Conservation (phyloP, 192 early-diverging fungal genomes). For the Coemansia sp. region DNA sequence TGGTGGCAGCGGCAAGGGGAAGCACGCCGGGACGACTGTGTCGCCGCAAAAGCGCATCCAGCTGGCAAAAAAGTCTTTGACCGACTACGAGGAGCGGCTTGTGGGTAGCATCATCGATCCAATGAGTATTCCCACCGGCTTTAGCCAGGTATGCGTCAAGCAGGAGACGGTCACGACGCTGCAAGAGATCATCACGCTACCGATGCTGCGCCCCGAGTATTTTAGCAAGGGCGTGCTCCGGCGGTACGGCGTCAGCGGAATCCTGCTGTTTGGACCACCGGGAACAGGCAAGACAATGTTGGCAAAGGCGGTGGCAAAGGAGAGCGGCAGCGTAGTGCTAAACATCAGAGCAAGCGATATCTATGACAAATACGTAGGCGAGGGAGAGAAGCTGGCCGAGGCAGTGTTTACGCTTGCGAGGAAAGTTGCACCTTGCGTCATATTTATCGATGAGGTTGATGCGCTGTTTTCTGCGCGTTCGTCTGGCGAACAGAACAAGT, state of each 20-base stretch:
- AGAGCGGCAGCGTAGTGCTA: slow-evolving; percentile 76
- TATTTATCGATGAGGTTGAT: slow-evolving; percentile 98
- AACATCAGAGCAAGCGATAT: slow-evolving; percentile 79
- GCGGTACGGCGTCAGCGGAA: slow-evolving; percentile 70
- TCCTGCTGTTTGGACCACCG: slow-evolving; percentile 85
- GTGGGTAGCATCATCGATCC: slow-evolving; percentile 82
- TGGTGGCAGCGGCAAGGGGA: slow-evolving; percentile 2
- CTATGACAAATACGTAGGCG: slow-evolving; percentile 90
- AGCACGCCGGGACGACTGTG: background rate
- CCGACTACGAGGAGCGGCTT: slow-evolving; percentile 75
- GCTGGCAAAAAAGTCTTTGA: slow-evolving; percentile 54
- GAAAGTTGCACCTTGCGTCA: slow-evolving; percentile 90
- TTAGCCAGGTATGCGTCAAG: slow-evolving; percentile 76
- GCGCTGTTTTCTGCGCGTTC: slow-evolving; percentile 80
- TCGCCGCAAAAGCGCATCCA: slow-evolving; percentile 49
- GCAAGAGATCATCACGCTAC: slow-evolving; percentile 81
- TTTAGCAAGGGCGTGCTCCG: slow-evolving; percentile 72
- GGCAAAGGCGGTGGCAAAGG: slow-evolving; percentile 84
- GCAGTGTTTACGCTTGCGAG: slow-evolving; percentile 92
- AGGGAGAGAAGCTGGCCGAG: slow-evolving; percentile 95
- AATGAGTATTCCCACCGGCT: slow-evolving; percentile 55
- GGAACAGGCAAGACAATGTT: slow-evolving; percentile 88
- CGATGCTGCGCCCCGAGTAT: slow-evolving; percentile 75
- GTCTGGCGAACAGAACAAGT: slow-evolving; percentile 58
- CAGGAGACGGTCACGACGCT: slow-evolving; percentile 80